These are phyloP conservation scores for Suillus tomentosus DNA, from an alignment of 768 basidiomycete genomes.

Conservation along the genomic window DNA sequence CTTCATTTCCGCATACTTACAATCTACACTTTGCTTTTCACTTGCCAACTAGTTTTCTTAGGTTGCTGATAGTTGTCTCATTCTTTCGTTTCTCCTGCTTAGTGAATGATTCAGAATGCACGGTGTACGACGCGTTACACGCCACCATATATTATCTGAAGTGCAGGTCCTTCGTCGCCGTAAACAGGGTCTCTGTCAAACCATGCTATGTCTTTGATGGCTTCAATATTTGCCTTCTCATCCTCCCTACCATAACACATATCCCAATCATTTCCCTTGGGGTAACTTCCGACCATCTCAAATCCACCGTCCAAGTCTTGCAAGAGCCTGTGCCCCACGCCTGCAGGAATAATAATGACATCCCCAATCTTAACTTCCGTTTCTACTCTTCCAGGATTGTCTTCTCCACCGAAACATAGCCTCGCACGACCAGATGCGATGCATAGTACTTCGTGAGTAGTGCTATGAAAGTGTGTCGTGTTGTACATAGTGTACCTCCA, in stretches of 20 bases:
- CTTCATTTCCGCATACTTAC: background rate
- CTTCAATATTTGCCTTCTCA: slow-evolving; percentile 27
- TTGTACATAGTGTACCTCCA: slow-evolving; percentile 48
- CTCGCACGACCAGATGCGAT: slow-evolving; percentile 35
- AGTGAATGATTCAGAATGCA: background rate
- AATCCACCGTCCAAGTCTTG: slow-evolving; percentile 33
- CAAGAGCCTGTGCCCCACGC: slow-evolving; percentile 40
- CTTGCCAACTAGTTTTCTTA: no score
- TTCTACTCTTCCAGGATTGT: slow-evolving; percentile 35
- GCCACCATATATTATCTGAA: slow-evolving; percentile 26
- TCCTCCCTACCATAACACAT: slow-evolving; percentile 41
- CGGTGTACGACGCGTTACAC: background rate
- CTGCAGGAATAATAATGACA: slow-evolving; percentile 43
- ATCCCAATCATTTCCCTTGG: slow-evolving; percentile 39
- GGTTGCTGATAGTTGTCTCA: background rate
- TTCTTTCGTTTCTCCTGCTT: background rate
- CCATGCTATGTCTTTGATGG: slow-evolving; percentile 37
- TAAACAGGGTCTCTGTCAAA: slow-evolving; percentile 43
- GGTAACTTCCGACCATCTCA: slow-evolving; percentile 45
- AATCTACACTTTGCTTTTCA: background rate
- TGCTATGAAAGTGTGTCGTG: slow-evolving; percentile 45
- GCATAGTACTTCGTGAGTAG: slow-evolving; percentile 43
- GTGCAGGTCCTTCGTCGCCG: slow-evolving; percentile 39
- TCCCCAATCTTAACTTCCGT: slow-evolving; percentile 38
- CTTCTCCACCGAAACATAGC: slow-evolving; percentile 44